Evolutionary conservation across 1,284 basidiomycete genomes (phyloP).

Genomic region (Sporisorium scitamineum): DNA sequence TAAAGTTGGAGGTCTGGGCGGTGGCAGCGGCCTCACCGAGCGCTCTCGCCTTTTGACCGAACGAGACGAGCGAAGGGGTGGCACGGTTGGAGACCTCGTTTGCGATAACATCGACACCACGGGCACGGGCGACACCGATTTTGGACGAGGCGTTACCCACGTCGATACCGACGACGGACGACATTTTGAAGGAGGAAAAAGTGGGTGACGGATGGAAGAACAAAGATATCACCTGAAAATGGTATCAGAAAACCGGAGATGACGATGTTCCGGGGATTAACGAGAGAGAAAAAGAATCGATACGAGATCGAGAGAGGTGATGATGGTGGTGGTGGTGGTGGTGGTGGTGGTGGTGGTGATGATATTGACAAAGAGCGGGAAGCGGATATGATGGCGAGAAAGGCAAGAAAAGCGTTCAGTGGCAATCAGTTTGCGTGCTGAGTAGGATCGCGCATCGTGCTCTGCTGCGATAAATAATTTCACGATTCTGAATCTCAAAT

Average conservation of each 20-base stretch:
- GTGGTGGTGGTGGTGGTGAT: background rate
- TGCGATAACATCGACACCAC: slow-evolving; percentile 67
- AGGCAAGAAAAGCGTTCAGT: too few relatives aligned
- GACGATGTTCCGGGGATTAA: slow-evolving; percentile 6
- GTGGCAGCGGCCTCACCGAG: slow-evolving; percentile 68
- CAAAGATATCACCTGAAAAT: background rate
- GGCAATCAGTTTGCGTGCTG: slow-evolving; percentile 10
- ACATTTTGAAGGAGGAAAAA: slow-evolving; percentile 37
- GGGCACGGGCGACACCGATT: slow-evolving; percentile 67
- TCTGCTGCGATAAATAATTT: slow-evolving; percentile 1
- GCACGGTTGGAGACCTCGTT: slow-evolving; percentile 68
- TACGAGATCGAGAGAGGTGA: background rate
- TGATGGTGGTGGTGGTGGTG: slow-evolving; percentile 9
- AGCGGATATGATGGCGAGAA: background rate
- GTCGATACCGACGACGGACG: slow-evolving; percentile 68
- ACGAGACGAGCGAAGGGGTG: slow-evolving; percentile 68
- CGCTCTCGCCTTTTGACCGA: slow-evolving; percentile 67
- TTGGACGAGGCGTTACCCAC: slow-evolving; percentile 65
- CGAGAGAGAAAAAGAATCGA: background rate
- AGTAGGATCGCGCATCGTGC: slow-evolving; percentile 2
- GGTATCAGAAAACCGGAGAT: slow-evolving; percentile 2
- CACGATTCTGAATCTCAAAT: background rate
- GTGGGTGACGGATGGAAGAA: background rate
- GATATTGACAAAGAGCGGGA: background rate
- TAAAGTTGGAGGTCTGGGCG: slow-evolving; percentile 68